Evolutionary conservation across 2,329 filamentous ascomycete genomes (phyloP).

Genomic region (Fusarium transvaalense): DNA sequence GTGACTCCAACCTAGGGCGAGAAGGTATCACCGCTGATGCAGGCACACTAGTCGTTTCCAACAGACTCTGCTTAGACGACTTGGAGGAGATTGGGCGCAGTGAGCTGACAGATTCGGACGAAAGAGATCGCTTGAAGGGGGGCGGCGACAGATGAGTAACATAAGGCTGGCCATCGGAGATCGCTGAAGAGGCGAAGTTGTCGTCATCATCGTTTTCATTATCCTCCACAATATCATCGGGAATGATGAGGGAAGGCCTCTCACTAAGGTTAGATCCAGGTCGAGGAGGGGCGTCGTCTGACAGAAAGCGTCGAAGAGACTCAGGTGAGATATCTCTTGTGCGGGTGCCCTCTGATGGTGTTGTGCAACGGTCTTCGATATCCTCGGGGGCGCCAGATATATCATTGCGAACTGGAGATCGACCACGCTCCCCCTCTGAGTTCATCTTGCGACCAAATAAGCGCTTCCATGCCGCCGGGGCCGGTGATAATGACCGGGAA

Average conservation of each 20-base stretch:
- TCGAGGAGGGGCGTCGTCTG: constrained; percentile 57
- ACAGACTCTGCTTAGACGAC: constrained; percentile 25
- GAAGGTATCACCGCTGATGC: constrained; percentile 41
- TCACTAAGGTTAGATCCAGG: constrained; percentile 48
- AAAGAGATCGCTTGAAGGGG: constrained; percentile 58
- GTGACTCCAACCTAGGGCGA: constrained; percentile 43
- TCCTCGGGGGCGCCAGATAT: constrained; percentile 22
- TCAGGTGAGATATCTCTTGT: constrained; percentile 68
- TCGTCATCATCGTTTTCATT: constrained; percentile 69
- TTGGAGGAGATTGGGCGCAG: constrained; percentile 44
- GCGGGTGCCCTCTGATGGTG: constrained; percentile 57
- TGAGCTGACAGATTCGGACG: constrained; percentile 49
- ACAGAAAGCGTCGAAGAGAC: constrained; percentile 65
- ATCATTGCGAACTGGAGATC: constrained; percentile 50
- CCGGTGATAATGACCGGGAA: constrained; percentile 62
- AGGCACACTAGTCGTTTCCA: constrained; percentile 24
- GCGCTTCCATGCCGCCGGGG: constrained; percentile 62
- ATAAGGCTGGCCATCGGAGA: constrained; percentile 59
- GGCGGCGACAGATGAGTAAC: constrained; percentile 66
- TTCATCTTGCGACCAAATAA: constrained; percentile 61
- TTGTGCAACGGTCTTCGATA: constrained; percentile 38
- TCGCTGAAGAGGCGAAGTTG: constrained; percentile 69
- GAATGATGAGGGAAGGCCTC: constrained; percentile 52
- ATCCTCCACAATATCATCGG: constrained; percentile 55
- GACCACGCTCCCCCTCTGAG: constrained; percentile 53